phyloP scores from a whole-genome alignment of 306 rosid species.

The Mucuna pruriens region DNA sequence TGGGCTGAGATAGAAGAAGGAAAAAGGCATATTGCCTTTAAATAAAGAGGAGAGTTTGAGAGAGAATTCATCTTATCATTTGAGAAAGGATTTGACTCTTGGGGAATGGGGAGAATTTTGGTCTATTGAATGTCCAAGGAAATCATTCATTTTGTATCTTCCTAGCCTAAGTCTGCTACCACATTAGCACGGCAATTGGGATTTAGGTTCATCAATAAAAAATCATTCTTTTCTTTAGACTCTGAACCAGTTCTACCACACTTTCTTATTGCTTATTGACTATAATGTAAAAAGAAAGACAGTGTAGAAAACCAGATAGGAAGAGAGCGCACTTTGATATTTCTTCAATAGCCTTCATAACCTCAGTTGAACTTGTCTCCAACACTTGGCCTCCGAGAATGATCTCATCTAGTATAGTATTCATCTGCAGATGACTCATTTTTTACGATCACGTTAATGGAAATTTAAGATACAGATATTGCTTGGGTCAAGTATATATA shows the following conservation, averaged over 20 bases:
- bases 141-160: not conserved
- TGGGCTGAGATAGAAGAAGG: not conserved
- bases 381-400: slow-evolving; percentile 91
- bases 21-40: not conserved
- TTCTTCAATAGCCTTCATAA: slow-evolving; percentile 85
- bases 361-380: slow-evolving; percentile 90
- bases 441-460: slow-evolving; percentile 12
- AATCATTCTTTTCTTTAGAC: not conserved
- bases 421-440: slow-evolving; percentile 60
- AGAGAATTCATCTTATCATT: not conserved
- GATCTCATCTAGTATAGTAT: slow-evolving; percentile 82
- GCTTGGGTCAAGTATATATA: not conserved
- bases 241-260: not conserved
- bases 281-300: slow-evolving; percentile 19
- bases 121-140: not conserved
- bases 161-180: not conserved
- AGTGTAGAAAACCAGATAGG: slow-evolving; percentile 10
- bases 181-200: not conserved
- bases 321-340: slow-evolving; percentile 67
- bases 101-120: not conserved
- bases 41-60: not conserved
- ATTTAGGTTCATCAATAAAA: not conserved
- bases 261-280: not conserved
- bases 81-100: not conserved
- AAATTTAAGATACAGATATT: slow-evolving; percentile 28